Evolutionary conservation across 2,329 filamentous ascomycete genomes (phyloP), one percentile per base, ranked within the genome.

Genomic region (Malbranchea cinnamomea): DNA sequence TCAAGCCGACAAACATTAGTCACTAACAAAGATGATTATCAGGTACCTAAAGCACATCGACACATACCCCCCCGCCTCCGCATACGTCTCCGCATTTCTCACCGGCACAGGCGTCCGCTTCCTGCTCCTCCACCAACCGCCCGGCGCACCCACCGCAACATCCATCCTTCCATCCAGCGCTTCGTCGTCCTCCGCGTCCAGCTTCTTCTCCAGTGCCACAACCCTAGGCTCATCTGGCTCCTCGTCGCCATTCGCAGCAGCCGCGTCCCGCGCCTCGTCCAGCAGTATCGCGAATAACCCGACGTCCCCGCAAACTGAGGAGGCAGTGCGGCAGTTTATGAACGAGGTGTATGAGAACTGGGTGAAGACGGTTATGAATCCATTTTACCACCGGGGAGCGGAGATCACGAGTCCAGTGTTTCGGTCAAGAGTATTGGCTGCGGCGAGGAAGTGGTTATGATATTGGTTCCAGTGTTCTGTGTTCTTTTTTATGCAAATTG

Each of bases 1-100:
- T 20, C 12, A 6, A 17, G 40, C 3, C 40, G 43, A 35, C 25
- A 13, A 15, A 30, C 13, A n/a, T 23, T 8, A 2, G 21, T 17
- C 23, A 24, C 7, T 21, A 13, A 3, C 19, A 22, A 21, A 15
- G 11, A 13, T 15, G 15, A n/a, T 19, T 3, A 35, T 22, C 40
- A 91, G 82, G 74, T 94, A 95, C 54, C 75, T 98, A 41, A 95
- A 94, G 57, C 81, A 82, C 56, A 78, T 95, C 56, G 89, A 98
- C 65, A 81, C 82, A 49, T 95, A 94, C 66, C 87, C 91, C 2
- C 59, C 59, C 8, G 57, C 57, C 58, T 85, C 89, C 57, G 85
- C 84, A 51, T 87, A 91, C 62, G 78, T 94, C 39, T 91, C 83
- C 26, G 89, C 82, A 58, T 95, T 93, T 66, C 69, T 98, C 32